Conservation (phyloP, 768 basidiomycete species). For the Rhodotorula diobovata region DNA sequence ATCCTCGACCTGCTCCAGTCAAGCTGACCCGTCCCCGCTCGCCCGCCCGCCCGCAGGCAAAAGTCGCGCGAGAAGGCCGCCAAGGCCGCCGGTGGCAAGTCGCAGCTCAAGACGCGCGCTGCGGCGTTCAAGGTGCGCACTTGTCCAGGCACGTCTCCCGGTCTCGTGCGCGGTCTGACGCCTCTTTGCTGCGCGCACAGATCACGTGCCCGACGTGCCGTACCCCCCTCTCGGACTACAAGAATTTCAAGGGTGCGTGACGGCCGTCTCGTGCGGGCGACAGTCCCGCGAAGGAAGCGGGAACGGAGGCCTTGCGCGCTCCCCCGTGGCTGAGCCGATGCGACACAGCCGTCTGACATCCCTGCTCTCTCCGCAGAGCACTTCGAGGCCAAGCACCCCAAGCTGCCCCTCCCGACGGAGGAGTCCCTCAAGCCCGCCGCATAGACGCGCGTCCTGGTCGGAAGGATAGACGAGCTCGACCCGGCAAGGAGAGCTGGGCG, state of each 20-base stretch:
- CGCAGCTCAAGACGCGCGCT: background rate
- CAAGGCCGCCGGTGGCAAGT: slow-evolving; percentile 1
- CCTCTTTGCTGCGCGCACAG: background rate
- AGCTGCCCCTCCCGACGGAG: slow-evolving; percentile 6
- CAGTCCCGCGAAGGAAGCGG: too few relatives aligned
- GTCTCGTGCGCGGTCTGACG: too few relatives aligned
- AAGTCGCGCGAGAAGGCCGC: background rate
- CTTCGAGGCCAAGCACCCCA: slow-evolving; percentile 7
- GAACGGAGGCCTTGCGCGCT: background rate
- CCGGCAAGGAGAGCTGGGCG: background rate
- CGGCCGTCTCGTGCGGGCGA: too few relatives aligned
- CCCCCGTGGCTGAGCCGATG: background rate
- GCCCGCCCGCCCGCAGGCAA: background rate
- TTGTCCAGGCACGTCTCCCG: too few relatives aligned
- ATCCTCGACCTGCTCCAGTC: fast-evolving
- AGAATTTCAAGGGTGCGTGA: slow-evolving; percentile 1
- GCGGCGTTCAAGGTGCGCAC: slow-evolving; percentile 9
- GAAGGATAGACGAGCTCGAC: too few relatives aligned
- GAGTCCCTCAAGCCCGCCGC: background rate
- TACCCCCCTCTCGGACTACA: background rate
- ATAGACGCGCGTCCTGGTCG: background rate
- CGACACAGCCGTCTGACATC: too few relatives aligned
- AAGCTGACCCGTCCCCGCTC: background rate
- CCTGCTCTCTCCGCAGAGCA: background rate
- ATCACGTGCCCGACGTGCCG: slow-evolving; percentile 1